Base-by-base conservation (phyloP, 1,284 basidiomycete genomes). In the Phlebopus sp. region DNA sequence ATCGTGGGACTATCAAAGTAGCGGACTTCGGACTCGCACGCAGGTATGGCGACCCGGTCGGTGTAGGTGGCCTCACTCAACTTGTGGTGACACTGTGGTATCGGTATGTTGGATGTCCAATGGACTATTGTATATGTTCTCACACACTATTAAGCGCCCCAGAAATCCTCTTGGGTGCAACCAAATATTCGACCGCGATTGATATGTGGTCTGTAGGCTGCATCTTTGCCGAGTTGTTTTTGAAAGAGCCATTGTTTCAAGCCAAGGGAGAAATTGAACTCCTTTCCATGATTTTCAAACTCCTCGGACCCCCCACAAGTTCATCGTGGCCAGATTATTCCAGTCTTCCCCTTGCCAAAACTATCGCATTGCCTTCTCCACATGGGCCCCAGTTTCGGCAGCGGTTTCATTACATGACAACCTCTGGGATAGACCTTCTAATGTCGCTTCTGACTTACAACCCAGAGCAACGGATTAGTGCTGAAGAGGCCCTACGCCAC, bases 121-220 rank as follows among this genome's bases (percentile, higher is more conserved):
- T 41, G 51, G 44, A 56, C 44, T 49, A 44, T 50, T 42, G 32
- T 55, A n/a, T 14, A 11, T 5, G 30, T 29, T 39, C 44, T 51
- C 6, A 51, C 44, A 29, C 6, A 56, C 34, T 48, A 53, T 46
- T 8, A 62, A 95, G 95, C 42, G 91, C 97, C 5, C 97, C 97
- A 2, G 97, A 99, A 73, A 89, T 99, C 30, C 76, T 99, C 9
- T 75, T 99, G 15, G 97, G 96, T 10, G 90, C 90, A 14, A 87
- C 84, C 44, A 90, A 89, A 40, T 99, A 99, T 69, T 91, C 92
- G 8, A 97, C 95, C 9, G 90, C 95, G 1, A 86, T 99, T 56
- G 97, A 99, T 68, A 87, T 99, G 84, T 99, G 97, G 97, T 97
- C 93, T 40, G 87, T 99, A n/a, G 97, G 97, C 4, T 99, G 97